phyloP scores from a whole-genome alignment of 495 filamentous ascomycete genomes.

The Penicillium chermesinum region DNA sequence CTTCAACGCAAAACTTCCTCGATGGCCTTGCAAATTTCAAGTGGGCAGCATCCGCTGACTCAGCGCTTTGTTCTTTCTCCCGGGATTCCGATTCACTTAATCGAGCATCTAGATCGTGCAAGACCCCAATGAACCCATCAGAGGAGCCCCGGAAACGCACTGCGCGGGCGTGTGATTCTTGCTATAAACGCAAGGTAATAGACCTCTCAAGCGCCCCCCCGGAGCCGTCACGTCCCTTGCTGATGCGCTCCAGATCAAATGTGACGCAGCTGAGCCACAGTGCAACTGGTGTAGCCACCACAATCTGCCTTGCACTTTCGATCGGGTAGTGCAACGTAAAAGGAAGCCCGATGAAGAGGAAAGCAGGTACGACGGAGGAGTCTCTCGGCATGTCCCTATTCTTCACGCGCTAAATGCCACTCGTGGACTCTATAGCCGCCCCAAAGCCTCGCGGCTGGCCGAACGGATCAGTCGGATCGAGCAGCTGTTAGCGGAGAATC shows the following conservation, averaged over 20 bases:
- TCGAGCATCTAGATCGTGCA: constrained; percentile 1
- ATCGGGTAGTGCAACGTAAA: constrained; percentile 32
- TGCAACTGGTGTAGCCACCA: constrained; percentile 55
- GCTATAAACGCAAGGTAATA: constrained; percentile 45
- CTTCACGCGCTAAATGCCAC: background rate
- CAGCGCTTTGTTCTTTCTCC: constrained; percentile 5
- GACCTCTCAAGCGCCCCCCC: background rate
- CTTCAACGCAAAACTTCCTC: too few relatives aligned
- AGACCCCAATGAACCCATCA: constrained; percentile 12
- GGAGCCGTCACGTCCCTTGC: too few relatives aligned
- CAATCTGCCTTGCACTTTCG: constrained; percentile 44
- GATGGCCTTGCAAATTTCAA: too few relatives aligned
- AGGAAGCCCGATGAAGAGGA: constrained; percentile 23
- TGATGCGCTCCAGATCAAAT: constrained; percentile 43
- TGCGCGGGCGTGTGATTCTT: constrained; percentile 46
- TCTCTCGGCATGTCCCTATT: background rate
- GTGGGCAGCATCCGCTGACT: constrained; percentile 14
- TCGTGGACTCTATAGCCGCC: constrained; percentile 9
- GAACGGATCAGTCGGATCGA: constrained; percentile 41
- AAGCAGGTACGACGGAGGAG: constrained; percentile 14
- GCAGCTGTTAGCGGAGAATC: constrained; percentile 31
- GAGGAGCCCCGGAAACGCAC: constrained; percentile 26
- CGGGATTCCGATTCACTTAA: background rate
- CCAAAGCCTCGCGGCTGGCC: constrained; percentile 27
- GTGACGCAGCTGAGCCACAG: constrained; percentile 36